Conservation (phyloP, 345 rosid genomes). For the Salix udensis region DNA sequence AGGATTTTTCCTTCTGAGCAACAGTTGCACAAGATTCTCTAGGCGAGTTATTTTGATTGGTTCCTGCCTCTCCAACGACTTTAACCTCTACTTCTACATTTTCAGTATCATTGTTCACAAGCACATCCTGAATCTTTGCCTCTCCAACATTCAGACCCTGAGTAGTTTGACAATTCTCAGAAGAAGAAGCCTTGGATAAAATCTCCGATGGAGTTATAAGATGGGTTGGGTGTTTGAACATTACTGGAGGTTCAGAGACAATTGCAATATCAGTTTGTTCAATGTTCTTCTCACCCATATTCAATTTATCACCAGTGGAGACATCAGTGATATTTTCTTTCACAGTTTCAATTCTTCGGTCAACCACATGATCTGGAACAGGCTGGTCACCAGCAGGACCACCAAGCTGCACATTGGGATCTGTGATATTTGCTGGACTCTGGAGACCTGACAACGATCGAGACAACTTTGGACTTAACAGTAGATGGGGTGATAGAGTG, state of each 20-base stretch:
- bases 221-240: slow-evolving; percentile 32
- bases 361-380: slow-evolving; percentile 18
- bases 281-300: slow-evolving; percentile 17
- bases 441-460: slow-evolving; percentile 17
- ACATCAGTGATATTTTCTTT: slow-evolving; percentile 20
- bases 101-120: slow-evolving; percentile 12
- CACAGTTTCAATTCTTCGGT: slow-evolving; percentile 5
- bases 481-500: slow-evolving; percentile 10
- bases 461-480: slow-evolving; percentile 20
- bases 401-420: slow-evolving; percentile 25
- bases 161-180: slow-evolving; percentile 35
- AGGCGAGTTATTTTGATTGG: neutral
- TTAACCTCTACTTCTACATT: slow-evolving; percentile 21
- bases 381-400: slow-evolving; percentile 31
- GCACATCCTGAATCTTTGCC: slow-evolving; percentile 16
- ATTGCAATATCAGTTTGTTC: slow-evolving; percentile 13
- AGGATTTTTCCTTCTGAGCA: slow-evolving; percentile 23
- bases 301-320: slow-evolving; percentile 25
- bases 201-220: slow-evolving; percentile 30
- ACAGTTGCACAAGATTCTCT: slow-evolving; percentile 11
- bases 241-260: slow-evolving; percentile 11
- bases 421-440: slow-evolving; percentile 32
- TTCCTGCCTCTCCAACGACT: slow-evolving; percentile 20
- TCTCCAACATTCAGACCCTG: slow-evolving; percentile 27
- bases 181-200: slow-evolving; percentile 7